A percentile compares a stretch with the other conserved stretches of the same genome.
Evolutionary conservation across 257 asterid species (phyloP).

Genomic region (Rehmannia glutinosa): DNA sequence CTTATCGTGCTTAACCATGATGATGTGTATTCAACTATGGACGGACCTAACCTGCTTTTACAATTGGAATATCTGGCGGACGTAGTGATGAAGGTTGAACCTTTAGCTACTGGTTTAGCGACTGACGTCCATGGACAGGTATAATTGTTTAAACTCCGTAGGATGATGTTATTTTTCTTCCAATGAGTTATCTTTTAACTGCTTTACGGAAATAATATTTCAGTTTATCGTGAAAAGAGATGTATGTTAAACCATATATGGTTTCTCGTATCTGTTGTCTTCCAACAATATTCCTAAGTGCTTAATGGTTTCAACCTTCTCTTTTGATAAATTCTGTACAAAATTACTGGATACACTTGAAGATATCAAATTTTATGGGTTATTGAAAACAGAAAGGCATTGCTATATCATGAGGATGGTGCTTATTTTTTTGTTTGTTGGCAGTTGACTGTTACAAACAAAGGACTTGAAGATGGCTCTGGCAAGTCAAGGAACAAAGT

Average conservation of each 20-base stretch:
- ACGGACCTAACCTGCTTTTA: constrained; percentile 46
- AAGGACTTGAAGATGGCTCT: constrained; percentile 37
- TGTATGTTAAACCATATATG: too few species aligned
- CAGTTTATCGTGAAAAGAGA: background rate
- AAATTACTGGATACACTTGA: too few species aligned
- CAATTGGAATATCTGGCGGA: constrained; percentile 76
- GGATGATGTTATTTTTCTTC: background rate
- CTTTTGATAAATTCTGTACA: too few species aligned
- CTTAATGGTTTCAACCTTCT: too few species aligned
- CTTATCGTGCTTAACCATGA: constrained; percentile 68
- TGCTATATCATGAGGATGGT: background rate
- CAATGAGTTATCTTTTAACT: background rate
- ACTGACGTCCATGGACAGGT: constrained; percentile 98
- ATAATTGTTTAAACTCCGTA: background rate
- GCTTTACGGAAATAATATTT: background rate
- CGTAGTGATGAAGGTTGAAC: constrained; percentile 72
- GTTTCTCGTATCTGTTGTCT: too few species aligned
- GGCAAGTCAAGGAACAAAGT: constrained; percentile 45
- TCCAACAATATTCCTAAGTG: too few species aligned
- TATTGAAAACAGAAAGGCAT: background rate
- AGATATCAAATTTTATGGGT: background rate
- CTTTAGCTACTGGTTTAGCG: constrained; percentile 93
- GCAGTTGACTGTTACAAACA: constrained; percentile 69
- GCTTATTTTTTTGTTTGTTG: constrained; percentile 1
- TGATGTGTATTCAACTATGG: constrained; percentile 62